A percentile compares a stretch with the other conserved stretches of the same genome.
phyloP scores from a whole-genome alignment of 192 early-diverging fungal genomes.

The Rhizoclosmatium sp. region DNA sequence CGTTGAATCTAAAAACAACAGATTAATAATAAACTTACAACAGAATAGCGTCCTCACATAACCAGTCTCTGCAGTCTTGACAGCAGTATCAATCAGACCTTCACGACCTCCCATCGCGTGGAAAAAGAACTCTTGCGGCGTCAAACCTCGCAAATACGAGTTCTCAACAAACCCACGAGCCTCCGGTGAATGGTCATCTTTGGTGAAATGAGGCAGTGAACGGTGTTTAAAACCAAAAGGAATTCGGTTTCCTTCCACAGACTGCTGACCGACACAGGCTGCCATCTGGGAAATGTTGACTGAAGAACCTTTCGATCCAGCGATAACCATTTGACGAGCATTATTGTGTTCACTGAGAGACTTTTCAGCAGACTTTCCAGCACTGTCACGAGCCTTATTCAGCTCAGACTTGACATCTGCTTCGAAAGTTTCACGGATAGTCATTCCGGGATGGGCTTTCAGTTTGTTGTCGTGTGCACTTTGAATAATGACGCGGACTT shows the following conservation, averaged over 20 bases:
- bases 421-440: conserved; percentile 91
- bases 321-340: conserved; percentile 94
- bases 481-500: conserved; percentile 81
- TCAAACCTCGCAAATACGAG: conserved; percentile 89
- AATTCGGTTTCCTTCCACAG: conserved; percentile 99
- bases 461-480: conserved; percentile 86
- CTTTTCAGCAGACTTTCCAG: conserved; percentile 84
- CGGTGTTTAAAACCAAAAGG: conserved; percentile 96
- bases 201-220: conserved; percentile 96
- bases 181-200: conserved; percentile 96
- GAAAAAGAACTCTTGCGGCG: conserved; percentile 99
- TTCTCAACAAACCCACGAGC: conserved; percentile 89
- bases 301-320: conserved; percentile 95
- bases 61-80: conserved; percentile 98
- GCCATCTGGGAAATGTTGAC: conserved; percentile 99
- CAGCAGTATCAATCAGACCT: conserved; percentile 99
- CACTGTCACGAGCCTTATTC: conserved; percentile 90
- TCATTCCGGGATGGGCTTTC: conserved; percentile 89
- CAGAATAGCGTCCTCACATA: conserved; percentile 54
- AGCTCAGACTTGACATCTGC: conserved; percentile 83
- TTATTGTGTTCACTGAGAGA: conserved; percentile 93
- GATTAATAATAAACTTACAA: not conserved
- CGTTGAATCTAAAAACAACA: conserved; percentile 77
- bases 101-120: conserved; percentile 99
- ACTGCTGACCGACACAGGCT: conserved; percentile 99